Conservation (phyloP, 129 eudicot genomes). For the Artemisia tridentata region DNA sequence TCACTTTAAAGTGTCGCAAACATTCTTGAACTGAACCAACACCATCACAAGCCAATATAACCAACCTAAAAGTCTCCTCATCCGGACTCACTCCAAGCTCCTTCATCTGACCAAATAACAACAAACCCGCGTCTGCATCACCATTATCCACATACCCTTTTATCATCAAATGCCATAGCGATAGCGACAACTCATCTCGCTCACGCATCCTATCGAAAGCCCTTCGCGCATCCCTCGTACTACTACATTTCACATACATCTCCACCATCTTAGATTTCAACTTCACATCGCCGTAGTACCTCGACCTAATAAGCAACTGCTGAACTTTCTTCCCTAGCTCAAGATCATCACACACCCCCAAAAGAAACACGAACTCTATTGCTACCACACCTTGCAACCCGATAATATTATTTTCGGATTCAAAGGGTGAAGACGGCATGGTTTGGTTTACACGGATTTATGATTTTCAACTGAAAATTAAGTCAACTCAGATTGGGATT, state of each 20-base stretch:
- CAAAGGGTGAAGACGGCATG: too few species aligned
- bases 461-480: too few species aligned
- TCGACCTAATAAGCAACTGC: conserved; percentile 45
- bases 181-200: conserved; percentile 23
- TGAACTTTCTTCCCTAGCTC: conserved; percentile 49
- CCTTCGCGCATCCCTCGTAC: conserved; percentile 66
- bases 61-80: conserved; percentile 47
- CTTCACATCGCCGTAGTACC: conserved; percentile 31
- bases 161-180: conserved; percentile 59
- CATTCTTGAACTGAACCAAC: conserved; percentile 42
- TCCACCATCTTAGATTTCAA: conserved; percentile 41
- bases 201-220: conserved; percentile 66
- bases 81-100: conserved; percentile 41
- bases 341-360: conserved; percentile 37
- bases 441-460: too few species aligned
- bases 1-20: conserved; percentile 28
- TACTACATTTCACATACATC: conserved; percentile 47
- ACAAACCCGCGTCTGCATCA: conserved; percentile 38
- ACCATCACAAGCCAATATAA: conserved; percentile 53
- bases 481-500: too few species aligned
- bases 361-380: conserved; percentile 32
- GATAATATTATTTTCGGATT: too few species aligned
- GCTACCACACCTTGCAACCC: conserved; percentile 40
- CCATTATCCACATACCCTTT: conserved; percentile 50
- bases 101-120: conserved; percentile 40